A percentile compares a stretch with the other conserved stretches of the same genome.
phyloP scores from a whole-genome alignment of 306 rosid species.

The Morella rubra region DNA sequence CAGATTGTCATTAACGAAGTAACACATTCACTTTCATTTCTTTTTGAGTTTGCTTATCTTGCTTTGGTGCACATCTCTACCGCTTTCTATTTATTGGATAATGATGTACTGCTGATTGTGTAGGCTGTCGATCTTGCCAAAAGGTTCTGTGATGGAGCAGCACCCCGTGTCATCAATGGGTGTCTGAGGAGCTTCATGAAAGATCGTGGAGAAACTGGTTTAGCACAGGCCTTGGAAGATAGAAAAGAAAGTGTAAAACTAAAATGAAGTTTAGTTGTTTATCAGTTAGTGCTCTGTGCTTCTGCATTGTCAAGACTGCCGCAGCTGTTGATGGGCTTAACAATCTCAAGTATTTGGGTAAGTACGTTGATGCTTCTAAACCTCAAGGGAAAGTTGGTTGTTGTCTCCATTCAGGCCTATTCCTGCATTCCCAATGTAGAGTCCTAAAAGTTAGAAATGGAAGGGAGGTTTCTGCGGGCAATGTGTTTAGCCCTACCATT shows the following conservation, averaged over 20 bases:
- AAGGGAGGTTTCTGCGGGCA: background rate
- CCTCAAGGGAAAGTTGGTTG: background rate
- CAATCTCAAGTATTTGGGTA: background rate
- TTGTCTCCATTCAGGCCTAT: background rate
- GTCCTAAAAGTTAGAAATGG: background rate
- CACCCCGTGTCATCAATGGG: conserved; percentile 90
- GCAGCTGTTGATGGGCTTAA: background rate
- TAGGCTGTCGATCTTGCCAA: conserved; percentile 95
- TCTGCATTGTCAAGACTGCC: background rate
- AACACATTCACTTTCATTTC: background rate
- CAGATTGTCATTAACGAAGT: conserved; percentile 92
- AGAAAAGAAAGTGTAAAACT: conserved; percentile 26
- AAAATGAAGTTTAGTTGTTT: background rate
- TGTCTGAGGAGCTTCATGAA: conserved; percentile 74
- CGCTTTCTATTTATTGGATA: background rate
- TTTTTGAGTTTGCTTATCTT: background rate
- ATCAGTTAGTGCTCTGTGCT: background rate
- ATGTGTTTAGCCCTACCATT: no score
- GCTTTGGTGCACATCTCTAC: background rate
- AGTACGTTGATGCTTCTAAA: conserved; percentile 12
- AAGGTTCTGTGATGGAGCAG: conserved; percentile 92
- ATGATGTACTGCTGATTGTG: conserved; percentile 29
- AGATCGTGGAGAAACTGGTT: conserved; percentile 37
- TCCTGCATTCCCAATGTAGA: conserved; percentile 11
- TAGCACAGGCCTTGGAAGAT: conserved; percentile 18